Base-by-base conservation (phyloP, 805 yeast genomes). In the Hanseniaspora mollemarum region DNA sequence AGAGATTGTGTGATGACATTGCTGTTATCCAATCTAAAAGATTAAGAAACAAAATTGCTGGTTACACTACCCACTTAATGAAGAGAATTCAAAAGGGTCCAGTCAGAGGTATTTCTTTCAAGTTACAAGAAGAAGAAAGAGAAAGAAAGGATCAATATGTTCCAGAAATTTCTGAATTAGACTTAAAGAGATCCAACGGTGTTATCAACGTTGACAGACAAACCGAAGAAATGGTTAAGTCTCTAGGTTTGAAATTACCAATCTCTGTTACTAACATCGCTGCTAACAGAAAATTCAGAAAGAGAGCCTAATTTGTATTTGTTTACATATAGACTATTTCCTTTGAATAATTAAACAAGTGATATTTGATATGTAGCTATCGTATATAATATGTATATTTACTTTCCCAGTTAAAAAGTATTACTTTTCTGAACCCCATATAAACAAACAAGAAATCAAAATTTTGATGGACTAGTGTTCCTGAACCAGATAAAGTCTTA, bases 11-110 rank as follows among this genome's bases (percentile, higher is more conserved):
- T 67, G 83, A 87, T 68, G 96, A 94, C 76, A 88, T 92, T 67
- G 98, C 99, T 64, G 88, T 85, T 74, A 94, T 92, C 71, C 96
- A 90, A 75, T 87, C 98, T 69, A 92, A 92, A 84, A 87, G 99
- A 78, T 84, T 92, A 75, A 92, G 99, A 81, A 92, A 92, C 92
- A 92, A 92, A 87, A 94, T 92, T 69, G 98, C 99, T 73, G 99
- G 99, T 74, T 92, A 90, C 95, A 92, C 98, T 76, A 92, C 98
- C 70, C 99, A 92, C 77, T 83, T 92, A 75, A 94, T 92, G 98
- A 92, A 87, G 82, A 88, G 99, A 81, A 92, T 92, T 71, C 97
- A 94, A 78, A 92, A 90, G 82, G 99, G 99, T 73, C 99, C 99
- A 80, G 99, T 92, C 68, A 88, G 97, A 83, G 99, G 99, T 79